Evolutionary conservation across 2,329 filamentous ascomycete genomes (phyloP), one percentile per base, ranked within the genome.

Genomic region (Colletotrichum sublineola): DNA sequence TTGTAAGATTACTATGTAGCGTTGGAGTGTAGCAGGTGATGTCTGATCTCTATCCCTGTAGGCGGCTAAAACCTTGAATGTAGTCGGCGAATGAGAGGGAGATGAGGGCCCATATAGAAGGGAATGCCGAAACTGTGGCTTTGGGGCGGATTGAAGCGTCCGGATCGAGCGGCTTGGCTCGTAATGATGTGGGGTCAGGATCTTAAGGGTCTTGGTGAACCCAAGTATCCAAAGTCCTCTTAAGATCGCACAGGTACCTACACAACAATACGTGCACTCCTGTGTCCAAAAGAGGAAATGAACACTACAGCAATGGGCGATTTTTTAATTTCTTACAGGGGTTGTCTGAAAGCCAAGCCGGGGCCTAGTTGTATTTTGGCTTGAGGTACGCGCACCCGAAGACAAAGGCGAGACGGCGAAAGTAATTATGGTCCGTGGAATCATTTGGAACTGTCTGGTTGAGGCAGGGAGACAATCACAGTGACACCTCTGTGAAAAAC

Each of bases 81-180:
- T 52, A 44, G 40, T 58, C 53, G 57, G 58, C 50, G 50, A 53
- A 31, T 31, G 29, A 31, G 50, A 33, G 50, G 29, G 50, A 33
- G 29, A 33, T 58, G 58, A 68, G 38, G 40, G 58, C 63, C 29
- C 29, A 65, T 52, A 63, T 9, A 44, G 44, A 57, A 63, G 58
- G 40, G 44, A 58, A 53, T 58, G 68, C 65, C 58, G 68, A 63
- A 52, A 58, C 58, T 40, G 36, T 63, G 64, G 68, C 57, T 63
- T 56, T 46, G 58, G 65, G 58, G 44, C 68, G 65, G 63, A 71
- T 68, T 14, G 56, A 36, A 71, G 29, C 24, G 29, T 44, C 58
- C 58, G 68, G 68, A 63, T 68, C 52, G 31, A 57, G 38, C 68
- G 68, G 68, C 42, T 71, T 36, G 68, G 65, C 68, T 71, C 52